Evolutionary conservation across 2,329 filamentous ascomycete species (phyloP), one percentile per base, ranked within the genome.

Genomic region (Clathrospora elynae): DNA sequence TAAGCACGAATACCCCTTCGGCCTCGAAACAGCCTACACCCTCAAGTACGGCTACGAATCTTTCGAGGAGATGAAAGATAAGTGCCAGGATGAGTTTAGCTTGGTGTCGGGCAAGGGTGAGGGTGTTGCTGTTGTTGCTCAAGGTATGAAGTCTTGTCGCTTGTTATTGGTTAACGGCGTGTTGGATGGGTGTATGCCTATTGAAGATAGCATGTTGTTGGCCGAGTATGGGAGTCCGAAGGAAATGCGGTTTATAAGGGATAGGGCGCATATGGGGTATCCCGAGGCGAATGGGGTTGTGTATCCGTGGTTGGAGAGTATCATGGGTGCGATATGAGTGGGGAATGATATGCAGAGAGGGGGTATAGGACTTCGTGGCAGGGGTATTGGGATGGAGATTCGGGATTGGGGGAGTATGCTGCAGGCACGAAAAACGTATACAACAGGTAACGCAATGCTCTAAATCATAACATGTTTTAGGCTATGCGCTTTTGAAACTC

Each of bases 111-210:
- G 76, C 13, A 79, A 79, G 11, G 78, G 78, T 2, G 67, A 81
- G 22, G 73, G 78, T 18, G 63, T 68, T 9, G 56, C 64, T 2
- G 64, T 68, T 7, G 63, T 68, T 0, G 57, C 41, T 6, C 5
- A 18, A 13, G 75, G 73, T 33, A 66, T 71, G 19, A 60, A 65
- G 24, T 78, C 76, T 40, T 71, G 73, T 22, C 71, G 73, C 37
- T 53, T 82, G 37, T 61, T 83, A 40, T 62, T 83, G 6, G 75
- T 83, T 5, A 83, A 84, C 58, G 77, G 80, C 0, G 73, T 74
- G 13, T 66, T 78, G 19, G 80, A 83, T 59, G 79, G 80, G 60
- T 81, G 82, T 49, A 83, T 83, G 67, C 80, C 80, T 0, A 75
- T 83, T 17, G 80, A 83, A 58, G 80, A 83, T 61, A 76, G 77